A percentile compares a stretch with the other conserved stretches of the same genome.
Evolutionary conservation across 345 rosid species (phyloP).

Genomic region (Rhizophora apiculata): DNA sequence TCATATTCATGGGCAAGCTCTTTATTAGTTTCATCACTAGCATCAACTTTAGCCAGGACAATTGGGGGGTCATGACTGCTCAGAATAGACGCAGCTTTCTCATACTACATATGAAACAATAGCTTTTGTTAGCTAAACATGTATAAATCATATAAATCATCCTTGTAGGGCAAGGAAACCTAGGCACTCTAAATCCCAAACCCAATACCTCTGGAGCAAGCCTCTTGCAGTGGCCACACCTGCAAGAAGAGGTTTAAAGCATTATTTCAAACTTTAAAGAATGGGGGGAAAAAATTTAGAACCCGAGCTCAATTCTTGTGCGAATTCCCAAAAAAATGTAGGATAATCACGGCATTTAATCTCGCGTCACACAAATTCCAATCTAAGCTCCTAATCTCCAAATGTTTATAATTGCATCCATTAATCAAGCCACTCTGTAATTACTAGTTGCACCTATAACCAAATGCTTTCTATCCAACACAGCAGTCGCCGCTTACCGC

Average conservation of each 20-base stretch:
- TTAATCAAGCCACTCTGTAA: too few relatives aligned
- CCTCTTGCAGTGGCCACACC: slow-evolving; percentile 96
- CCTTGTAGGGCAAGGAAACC: not conserved
- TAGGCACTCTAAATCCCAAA: not conserved
- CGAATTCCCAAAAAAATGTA: too few relatives aligned
- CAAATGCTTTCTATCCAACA: too few relatives aligned
- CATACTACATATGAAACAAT: slow-evolving; percentile 46
- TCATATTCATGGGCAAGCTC: slow-evolving; percentile 53
- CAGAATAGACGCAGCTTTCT: slow-evolving; percentile 86
- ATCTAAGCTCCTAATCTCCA: too few relatives aligned
- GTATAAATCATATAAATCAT: not conserved
- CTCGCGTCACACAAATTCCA: not conserved
- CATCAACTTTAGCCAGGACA: slow-evolving; percentile 86
- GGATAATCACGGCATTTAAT: not conserved
- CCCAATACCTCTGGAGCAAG: slow-evolving; percentile 88
- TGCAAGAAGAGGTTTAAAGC: slow-evolving; percentile 19
- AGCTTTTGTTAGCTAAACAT: not conserved
- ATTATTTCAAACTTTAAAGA: not conserved
- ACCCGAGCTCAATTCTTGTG: not conserved
- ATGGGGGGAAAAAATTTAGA: not conserved
- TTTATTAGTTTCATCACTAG: slow-evolving; percentile 66
- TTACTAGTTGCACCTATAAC: too few relatives aligned
- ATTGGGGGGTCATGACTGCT: slow-evolving; percentile 60
- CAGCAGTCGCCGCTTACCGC: too few relatives aligned
- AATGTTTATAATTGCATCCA: too few relatives aligned